A percentile compares a stretch with the other conserved stretches of the same genome.
Evolutionary conservation across 2,329 filamentous ascomycete genomes (phyloP).

Genomic region (Arthrobotrys musiformis): DNA sequence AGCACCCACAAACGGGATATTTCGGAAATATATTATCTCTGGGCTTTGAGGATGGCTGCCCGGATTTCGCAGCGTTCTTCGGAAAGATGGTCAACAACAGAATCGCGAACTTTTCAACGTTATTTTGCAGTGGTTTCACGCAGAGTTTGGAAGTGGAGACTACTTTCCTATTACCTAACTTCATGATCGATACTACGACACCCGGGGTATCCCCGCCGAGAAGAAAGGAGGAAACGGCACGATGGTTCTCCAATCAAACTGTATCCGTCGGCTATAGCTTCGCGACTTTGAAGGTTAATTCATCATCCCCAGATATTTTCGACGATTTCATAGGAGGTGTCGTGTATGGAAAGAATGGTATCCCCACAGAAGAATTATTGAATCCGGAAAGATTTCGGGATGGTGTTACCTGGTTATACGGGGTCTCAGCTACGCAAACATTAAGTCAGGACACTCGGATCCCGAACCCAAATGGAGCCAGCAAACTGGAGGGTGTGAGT

Average conservation of each 20-base stretch:
- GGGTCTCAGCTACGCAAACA: slow-evolving; percentile 59
- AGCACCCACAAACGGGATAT: slow-evolving; percentile 36
- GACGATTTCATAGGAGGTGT: slow-evolving; percentile 39
- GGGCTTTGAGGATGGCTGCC: slow-evolving; percentile 8
- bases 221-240: slow-evolving; percentile 22
- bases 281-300: slow-evolving; percentile 8
- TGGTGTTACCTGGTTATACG: slow-evolving; percentile 57
- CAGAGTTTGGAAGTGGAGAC: slow-evolving; percentile 24
- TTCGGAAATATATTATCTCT: slow-evolving; percentile 14
- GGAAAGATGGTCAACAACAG: slow-evolving; percentile 35
- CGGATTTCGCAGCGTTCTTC: slow-evolving; percentile 40
- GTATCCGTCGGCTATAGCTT: slow-evolving; percentile 26
- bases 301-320: slow-evolving; percentile 8
- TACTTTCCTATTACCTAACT: slow-evolving; percentile 35
- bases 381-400: slow-evolving; percentile 28
- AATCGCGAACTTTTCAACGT: slow-evolving; percentile 38
- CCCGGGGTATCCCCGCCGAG: neutral
- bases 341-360: slow-evolving; percentile 33
- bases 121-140: slow-evolving; percentile 36
- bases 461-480: slow-evolving; percentile 8
- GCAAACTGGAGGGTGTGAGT: slow-evolving; percentile 24
- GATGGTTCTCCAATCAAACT: slow-evolving; percentile 38
- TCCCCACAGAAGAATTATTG: slow-evolving; percentile 19
- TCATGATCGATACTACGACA: slow-evolving; percentile 10
- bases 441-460: slow-evolving; percentile 57